These are phyloP conservation scores for Durusdinium trenchii DNA, from an alignment of 73 alveolate species.

Conservation along the genomic window DNA sequence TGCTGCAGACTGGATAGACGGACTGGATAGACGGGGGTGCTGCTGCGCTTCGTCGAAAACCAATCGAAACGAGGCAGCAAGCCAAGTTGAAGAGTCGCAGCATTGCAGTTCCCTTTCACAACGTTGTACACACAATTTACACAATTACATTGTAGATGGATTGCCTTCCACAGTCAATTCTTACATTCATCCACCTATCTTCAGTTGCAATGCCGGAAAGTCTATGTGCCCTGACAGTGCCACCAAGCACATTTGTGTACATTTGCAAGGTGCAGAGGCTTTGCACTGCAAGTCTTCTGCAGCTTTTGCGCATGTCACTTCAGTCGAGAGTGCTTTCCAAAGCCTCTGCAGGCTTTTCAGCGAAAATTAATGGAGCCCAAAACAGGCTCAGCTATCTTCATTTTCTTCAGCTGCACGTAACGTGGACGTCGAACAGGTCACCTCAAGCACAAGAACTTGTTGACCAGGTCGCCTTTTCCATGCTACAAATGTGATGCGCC, in stretches of 20 bases:
- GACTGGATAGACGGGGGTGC: background rate
- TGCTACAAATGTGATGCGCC: too few species aligned
- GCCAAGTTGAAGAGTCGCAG: too few species aligned
- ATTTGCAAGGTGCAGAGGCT: slow-evolving; percentile 3
- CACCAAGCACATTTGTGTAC: slow-evolving; percentile 56
- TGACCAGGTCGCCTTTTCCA: too few species aligned
- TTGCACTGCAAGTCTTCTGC: background rate
- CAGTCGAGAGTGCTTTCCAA: background rate
- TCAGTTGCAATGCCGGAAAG: slow-evolving; percentile 28
- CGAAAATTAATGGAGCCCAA: background rate
- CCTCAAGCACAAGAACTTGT: background rate
- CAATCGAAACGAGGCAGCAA: too few species aligned
- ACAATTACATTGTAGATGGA: too few species aligned
- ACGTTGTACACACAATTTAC: too few species aligned
- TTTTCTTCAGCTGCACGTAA: background rate
- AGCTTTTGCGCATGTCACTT: background rate
- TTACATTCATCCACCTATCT: background rate
- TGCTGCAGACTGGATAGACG: background rate
- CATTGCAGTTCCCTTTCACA: too few species aligned
- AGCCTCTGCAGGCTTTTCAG: background rate
- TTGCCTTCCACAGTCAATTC: too few species aligned
- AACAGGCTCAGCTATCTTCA: background rate
- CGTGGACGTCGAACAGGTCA: background rate
- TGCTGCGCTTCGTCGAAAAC: background rate
- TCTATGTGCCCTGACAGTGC: slow-evolving; percentile 6